These are phyloP conservation scores for Debaryomycetaceae sp. DNA, from an alignment of 1,139 yeast genomes.

Conservation along the genomic window DNA sequence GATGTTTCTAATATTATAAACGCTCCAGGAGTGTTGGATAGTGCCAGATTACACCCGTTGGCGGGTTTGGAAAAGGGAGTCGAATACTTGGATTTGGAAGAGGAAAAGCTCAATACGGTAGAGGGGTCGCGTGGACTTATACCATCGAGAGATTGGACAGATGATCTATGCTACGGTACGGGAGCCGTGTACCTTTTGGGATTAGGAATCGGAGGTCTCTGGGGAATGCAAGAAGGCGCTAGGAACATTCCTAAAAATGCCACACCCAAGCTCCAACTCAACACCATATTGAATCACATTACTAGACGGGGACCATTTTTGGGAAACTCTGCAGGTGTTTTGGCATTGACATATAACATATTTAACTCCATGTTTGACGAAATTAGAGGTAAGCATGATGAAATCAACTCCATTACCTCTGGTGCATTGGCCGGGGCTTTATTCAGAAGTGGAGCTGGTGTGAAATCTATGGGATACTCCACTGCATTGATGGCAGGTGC, in stretches of 20 bases:
- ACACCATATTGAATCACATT: conserved; percentile 85
- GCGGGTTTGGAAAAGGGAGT: conserved; percentile 90
- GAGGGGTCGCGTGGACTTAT: conserved; percentile 89
- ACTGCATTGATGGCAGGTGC: conserved; percentile 84
- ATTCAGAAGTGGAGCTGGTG: conserved; percentile 81
- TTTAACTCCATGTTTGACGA: conserved; percentile 78
- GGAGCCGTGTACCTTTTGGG: conserved; percentile 89
- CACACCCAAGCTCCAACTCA: conserved; percentile 74
- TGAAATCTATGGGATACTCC: conserved; percentile 84
- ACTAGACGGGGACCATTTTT: conserved; percentile 94
- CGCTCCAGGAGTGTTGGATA: conserved; percentile 63
- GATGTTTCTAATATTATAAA: conserved; percentile 63
- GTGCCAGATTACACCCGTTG: conserved; percentile 81
- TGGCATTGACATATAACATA: conserved; percentile 84
- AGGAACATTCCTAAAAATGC: conserved; percentile 70
- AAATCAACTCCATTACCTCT: conserved; percentile 75
- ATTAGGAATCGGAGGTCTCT: conserved; percentile 77
- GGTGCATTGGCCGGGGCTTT: conserved; percentile 94
- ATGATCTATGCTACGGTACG: conserved; percentile 95
- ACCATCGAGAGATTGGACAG: conserved; percentile 96
- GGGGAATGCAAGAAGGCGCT: conserved; percentile 85
- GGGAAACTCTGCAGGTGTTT: conserved; percentile 93
- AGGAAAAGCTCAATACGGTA: conserved; percentile 61
- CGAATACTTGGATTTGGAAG: conserved; percentile 88
- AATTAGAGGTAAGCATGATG: conserved; percentile 85